Evolutionary conservation across 140 eudicot genomes (phyloP).

Genomic region (Oenanthe javanica): DNA sequence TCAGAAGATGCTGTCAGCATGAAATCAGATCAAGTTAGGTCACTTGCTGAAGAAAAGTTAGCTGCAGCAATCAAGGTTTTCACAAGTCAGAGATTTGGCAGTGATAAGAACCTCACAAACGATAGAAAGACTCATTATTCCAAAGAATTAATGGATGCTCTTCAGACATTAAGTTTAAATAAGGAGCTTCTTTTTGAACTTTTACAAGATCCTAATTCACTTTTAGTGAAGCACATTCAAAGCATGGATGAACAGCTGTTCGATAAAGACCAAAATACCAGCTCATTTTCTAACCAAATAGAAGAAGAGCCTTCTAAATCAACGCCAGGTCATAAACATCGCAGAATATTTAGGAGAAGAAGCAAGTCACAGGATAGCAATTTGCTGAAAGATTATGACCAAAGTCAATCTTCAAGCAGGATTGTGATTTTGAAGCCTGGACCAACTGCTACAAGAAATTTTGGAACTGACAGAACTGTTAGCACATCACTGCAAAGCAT

Average conservation of each 20-base stretch:
- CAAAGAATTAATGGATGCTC: conserved; percentile 50
- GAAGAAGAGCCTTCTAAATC: conserved; percentile 17
- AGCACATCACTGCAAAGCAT: conserved; percentile 13
- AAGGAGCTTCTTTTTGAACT: conserved; percentile 60
- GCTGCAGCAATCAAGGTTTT: conserved; percentile 55
- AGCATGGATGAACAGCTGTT: conserved; percentile 23
- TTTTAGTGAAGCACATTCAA: conserved; percentile 38
- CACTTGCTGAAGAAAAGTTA: conserved; percentile 48
- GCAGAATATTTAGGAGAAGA: conserved; percentile 67
- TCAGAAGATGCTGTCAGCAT: conserved; percentile 16
- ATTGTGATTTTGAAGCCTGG: conserved; percentile 88
- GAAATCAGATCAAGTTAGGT: conserved; percentile 26
- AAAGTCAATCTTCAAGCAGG: conserved; percentile 28
- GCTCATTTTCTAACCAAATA: conserved; percentile 32
- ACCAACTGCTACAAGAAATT: conserved; percentile 15
- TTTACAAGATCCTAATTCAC: conserved; percentile 61
- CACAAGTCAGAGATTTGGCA: conserved; percentile 30
- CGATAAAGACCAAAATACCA: conserved; percentile 32
- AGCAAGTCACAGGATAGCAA: conserved; percentile 62
- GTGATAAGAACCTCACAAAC: conserved; percentile 23
- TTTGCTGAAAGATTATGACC: conserved; percentile 32
- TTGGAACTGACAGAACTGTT: conserved; percentile 18
- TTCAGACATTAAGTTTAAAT: conserved; percentile 56
- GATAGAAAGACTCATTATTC: conserved; percentile 35
- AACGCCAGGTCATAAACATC: conserved; percentile 41